Evolutionary conservation across 441 rosid species (phyloP), one percentile per base, ranked within the genome.

Genomic region (Bocquillonia castaneifolia): DNA sequence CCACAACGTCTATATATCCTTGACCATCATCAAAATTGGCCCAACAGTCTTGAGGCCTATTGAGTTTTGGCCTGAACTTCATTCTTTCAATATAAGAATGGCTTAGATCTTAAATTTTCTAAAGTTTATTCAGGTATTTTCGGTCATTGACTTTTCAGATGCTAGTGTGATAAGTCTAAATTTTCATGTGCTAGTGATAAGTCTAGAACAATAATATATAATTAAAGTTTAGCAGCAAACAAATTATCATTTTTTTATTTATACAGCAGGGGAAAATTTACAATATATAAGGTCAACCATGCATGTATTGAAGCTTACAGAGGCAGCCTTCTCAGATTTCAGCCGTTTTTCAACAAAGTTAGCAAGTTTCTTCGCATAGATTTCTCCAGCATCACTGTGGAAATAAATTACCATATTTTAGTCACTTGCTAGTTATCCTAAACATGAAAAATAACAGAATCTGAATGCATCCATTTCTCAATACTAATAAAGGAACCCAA

Each of bases 301-400:
- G 56, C 23, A 65, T 56, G 64, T 63, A 67, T 59, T 31, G 68
- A 73, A 68, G 77, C 98, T 90, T 87, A 92, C 98, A 44, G 99
- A 92, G 72, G 99, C 99, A 57, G 98, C 89, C 78, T 89, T 92
- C 83, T 92, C 99, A 78, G 90, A 80, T 87, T 88, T 92, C 74
- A 95, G 82, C 70, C 97, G 85, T 81, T 92, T 95, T 78, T 86
- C 99, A 3, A 95, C 83, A 68, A 95, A 95, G 82, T 89, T 86
- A 18, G 92, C 82, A 54, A 95, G 97, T 80, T 95, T 95, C 85
- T 88, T 89, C 2, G 90, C 78, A 80, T 92, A 95, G 65, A 95
- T 74, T 79, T 90, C 95, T 73, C 98, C 98, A 37, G 81, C 50
- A 64, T 85, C 97, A 83, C 99, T 91, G 88, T 70, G 37, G 74